A percentile compares a stretch with the other conserved stretches of the same genome.
Conservation (phyloP, 192 early-diverging fungal genomes). For the Coemansia sp. region DNA sequence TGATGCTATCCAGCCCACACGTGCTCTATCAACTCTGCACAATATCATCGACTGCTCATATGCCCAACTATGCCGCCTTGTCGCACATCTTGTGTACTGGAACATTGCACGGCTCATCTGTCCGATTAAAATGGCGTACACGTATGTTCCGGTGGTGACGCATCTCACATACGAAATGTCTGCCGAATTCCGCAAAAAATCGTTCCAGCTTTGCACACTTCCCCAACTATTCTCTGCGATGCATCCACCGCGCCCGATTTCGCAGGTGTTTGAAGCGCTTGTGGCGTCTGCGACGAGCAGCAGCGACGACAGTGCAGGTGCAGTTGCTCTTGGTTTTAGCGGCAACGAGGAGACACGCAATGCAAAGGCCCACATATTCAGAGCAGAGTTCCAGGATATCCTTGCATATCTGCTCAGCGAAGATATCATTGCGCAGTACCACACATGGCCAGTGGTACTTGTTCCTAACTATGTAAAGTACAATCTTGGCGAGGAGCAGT, state of each 20-base stretch:
- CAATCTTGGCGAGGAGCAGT: slow-evolving; percentile 46
- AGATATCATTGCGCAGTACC: slow-evolving; percentile 75
- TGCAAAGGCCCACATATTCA: slow-evolving; percentile 55
- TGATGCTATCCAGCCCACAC: slow-evolving; percentile 54
- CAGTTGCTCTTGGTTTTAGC: slow-evolving; percentile 2
- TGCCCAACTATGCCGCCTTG: slow-evolving; percentile 87
- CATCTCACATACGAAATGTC: slow-evolving; percentile 11
- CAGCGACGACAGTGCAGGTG: slow-evolving; percentile 8
- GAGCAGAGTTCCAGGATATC: slow-evolving; percentile 78
- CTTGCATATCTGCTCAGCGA: slow-evolving; percentile 80
- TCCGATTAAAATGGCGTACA: slow-evolving; percentile 71
- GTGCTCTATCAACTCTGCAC: slow-evolving; percentile 75
- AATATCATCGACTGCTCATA: slow-evolving; percentile 88
- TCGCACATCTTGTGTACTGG: slow-evolving; percentile 94
- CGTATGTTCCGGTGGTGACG: slow-evolving; percentile 63
- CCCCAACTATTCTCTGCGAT: slow-evolving; percentile 41
- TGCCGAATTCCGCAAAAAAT: slow-evolving; percentile 10
- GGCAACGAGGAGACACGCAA: slow-evolving; percentile 11
- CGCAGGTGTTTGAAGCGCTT: slow-evolving; percentile 38
- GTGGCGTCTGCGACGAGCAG: slow-evolving; percentile 52
- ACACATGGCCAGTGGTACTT: slow-evolving; percentile 73
- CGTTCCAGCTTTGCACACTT: slow-evolving; percentile 29
- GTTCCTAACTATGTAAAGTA: slow-evolving; percentile 64
- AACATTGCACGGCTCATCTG: slow-evolving; percentile 88
- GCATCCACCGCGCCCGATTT: slow-evolving; percentile 44